Evolutionary conservation across 2,329 filamentous ascomycete genomes (phyloP).

Genomic region (Claviceps humidiphila): DNA sequence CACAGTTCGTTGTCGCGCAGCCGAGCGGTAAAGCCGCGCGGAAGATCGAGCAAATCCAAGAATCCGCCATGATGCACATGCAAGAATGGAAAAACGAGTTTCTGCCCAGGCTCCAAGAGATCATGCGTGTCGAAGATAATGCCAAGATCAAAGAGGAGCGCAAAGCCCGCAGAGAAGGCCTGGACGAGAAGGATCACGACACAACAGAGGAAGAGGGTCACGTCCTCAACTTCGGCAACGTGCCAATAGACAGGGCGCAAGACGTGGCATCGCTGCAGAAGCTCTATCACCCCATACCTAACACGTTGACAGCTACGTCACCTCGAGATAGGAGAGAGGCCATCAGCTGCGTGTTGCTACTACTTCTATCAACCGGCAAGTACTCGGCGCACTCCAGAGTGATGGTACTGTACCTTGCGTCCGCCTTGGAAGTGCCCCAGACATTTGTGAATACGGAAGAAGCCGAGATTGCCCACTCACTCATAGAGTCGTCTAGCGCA

Average conservation of each 20-base stretch:
- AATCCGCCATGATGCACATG: slow-evolving; percentile 52
- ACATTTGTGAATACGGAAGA: slow-evolving; percentile 55
- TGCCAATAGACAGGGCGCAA: slow-evolving; percentile 19
- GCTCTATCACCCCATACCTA: slow-evolving; percentile 40
- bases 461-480: slow-evolving; percentile 58
- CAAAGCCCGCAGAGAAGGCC: slow-evolving; percentile 28
- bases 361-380: slow-evolving; percentile 58
- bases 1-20: background rate
- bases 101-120: slow-evolving; percentile 55
- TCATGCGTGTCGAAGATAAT: slow-evolving; percentile 40
- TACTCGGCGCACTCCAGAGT: slow-evolving; percentile 64
- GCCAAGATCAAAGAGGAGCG: slow-evolving; percentile 33
- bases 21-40: slow-evolving; percentile 10
- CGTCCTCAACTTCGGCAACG: slow-evolving; percentile 28
- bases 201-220: slow-evolving; percentile 22
- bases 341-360: slow-evolving; percentile 55
- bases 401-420: slow-evolving; percentile 53
- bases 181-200: slow-evolving; percentile 24
- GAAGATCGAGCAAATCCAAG: slow-evolving; percentile 23
- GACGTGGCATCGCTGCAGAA: slow-evolving; percentile 33
- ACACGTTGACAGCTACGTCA: slow-evolving; percentile 42
- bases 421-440: slow-evolving; percentile 50
- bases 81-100: slow-evolving; percentile 66
- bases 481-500: slow-evolving; percentile 50
- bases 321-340: slow-evolving; percentile 47